Evolutionary conservation across 441 rosid species (phyloP).

Genomic region (Pelargonium australe): DNA sequence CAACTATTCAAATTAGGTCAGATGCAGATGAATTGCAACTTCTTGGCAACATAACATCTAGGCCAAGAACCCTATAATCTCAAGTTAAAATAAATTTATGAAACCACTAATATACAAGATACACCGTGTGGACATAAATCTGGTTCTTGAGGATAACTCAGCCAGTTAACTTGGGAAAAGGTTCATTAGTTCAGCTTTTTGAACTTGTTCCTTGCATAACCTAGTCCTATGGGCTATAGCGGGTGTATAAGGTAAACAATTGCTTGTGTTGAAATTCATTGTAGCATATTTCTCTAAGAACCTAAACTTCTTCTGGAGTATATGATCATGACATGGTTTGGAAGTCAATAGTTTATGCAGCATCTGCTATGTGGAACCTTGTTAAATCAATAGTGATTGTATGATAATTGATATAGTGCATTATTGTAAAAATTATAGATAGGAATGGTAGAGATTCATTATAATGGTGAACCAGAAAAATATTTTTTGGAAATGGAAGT

Average conservation of each 20-base stretch:
- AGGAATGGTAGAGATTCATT: constrained; percentile 3
- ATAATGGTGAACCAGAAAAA: neutral
- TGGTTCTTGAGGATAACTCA: neutral
- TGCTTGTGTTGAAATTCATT: no score
- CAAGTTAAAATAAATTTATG: neutral
- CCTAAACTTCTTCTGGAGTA: neutral
- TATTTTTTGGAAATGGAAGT: neutral
- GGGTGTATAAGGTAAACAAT: neutral
- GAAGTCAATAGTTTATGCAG: neutral
- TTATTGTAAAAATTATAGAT: no score
- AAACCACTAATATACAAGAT: neutral
- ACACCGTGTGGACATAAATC: neutral
- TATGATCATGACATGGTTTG: neutral
- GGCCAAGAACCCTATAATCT: neutral
- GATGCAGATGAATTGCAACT: neutral
- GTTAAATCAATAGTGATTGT: neutral
- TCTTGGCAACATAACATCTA: neutral
- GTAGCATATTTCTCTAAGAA: neutral
- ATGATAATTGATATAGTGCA: neutral
- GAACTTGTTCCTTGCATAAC: neutral
- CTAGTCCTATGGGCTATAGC: neutral
- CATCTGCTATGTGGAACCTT: neutral
- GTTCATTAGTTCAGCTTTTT: neutral
- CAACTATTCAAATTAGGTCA: neutral
- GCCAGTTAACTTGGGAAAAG: neutral